A percentile compares a stretch with the other conserved stretches of the same genome.
These are phyloP conservation scores for Apiotrichum porosum DNA, from an alignment of 1,284 basidiomycete genomes.

Conservation along the genomic window DNA sequence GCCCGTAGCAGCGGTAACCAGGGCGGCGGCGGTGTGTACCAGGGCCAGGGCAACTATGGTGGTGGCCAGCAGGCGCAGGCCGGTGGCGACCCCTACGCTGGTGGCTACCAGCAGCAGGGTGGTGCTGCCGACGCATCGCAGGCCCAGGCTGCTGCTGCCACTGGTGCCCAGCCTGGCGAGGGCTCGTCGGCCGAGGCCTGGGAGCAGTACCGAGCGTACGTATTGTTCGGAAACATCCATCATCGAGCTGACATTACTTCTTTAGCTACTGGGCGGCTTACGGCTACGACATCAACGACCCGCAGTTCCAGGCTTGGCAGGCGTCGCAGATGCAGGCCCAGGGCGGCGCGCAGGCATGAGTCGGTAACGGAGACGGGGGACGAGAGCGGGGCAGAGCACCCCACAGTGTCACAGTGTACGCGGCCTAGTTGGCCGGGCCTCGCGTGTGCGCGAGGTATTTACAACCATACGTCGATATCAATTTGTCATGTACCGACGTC, in stretches of 20 bases:
- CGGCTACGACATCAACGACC: constrained; percentile 76
- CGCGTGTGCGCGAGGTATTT: constrained; percentile 1
- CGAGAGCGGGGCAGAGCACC: too few relatives aligned
- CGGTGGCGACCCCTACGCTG: constrained; percentile 15
- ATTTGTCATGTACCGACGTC: too few relatives aligned
- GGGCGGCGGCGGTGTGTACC: constrained; percentile 57
- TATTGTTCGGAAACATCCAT: too few relatives aligned
- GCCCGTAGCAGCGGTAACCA: constrained; percentile 56
- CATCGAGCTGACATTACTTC: too few relatives aligned
- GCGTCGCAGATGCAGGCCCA: constrained; percentile 35
- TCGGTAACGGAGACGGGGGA: too few relatives aligned
- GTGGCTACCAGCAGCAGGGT: constrained; percentile 35
- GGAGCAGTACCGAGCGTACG: constrained; percentile 49
- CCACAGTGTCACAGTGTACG: not conserved
- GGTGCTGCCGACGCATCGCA: constrained; percentile 47
- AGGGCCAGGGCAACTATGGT: constrained; percentile 36
- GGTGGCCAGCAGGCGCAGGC: constrained; percentile 53
- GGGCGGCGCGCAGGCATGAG: constrained; percentile 16
- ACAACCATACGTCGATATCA: too few relatives aligned
- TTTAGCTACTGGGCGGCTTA: constrained; percentile 73
- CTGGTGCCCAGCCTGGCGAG: constrained; percentile 22
- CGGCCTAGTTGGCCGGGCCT: constrained; percentile 3
- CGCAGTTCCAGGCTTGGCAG: constrained; percentile 49
- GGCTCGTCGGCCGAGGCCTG: constrained; percentile 46
- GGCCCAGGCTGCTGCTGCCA: constrained; percentile 22